Evolutionary conservation across 768 basidiomycete genomes (phyloP), one percentile per base, ranked within the genome.

Genomic region (Termitomyces sp.): DNA sequence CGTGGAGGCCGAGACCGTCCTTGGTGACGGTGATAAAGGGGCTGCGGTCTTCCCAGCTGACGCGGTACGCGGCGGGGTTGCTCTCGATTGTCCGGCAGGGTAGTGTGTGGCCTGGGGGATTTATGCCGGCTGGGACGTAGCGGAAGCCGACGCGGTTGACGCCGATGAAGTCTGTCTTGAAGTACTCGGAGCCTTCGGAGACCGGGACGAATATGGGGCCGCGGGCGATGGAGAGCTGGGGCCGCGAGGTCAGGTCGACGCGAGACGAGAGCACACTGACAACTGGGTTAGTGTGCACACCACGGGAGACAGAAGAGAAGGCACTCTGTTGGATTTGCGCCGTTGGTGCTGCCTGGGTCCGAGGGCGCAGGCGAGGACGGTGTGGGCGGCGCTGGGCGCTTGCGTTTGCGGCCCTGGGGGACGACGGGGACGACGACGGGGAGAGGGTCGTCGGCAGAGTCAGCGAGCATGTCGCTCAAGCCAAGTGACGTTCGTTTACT

Each of bases 1-100:
- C 93, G 2, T 83, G 77, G 55, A 95, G 73, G 1, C 84, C 82
- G 3, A 89, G 69, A 0, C 91, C 94, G 66, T 95, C 91, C 57
- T 84, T 85, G 0, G 89, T 86, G 63, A 93, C 85, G 55, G 84
- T 85, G 55, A 95, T 77, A 67, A 89, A 92, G 0, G 88, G 78
- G 65, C 87, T 91, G 26, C 95, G 84, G 71, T 97, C 94, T 70
- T 95, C 93, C 94, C 94, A 96, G 68, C 88, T 87, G 60, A 93
- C 82, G 51, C 93, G 82, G 69, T 80, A 88, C 5, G 74, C 71
- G 1, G 82, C 79, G 0, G 94, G 94, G 16, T 81, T 80, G 66
- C 84, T 87, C 74, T 94, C 91, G 66, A 94, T 93, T 3, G 89
- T 89, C 14, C 91, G 83, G 67, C 89, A 93, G 14, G 88, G 80